Percentiles rank a stretch among this genome's conserved stretches.
Conservation (phyloP, 2,329 filamentous ascomycete species). For the Boeremia lycopersici region DNA sequence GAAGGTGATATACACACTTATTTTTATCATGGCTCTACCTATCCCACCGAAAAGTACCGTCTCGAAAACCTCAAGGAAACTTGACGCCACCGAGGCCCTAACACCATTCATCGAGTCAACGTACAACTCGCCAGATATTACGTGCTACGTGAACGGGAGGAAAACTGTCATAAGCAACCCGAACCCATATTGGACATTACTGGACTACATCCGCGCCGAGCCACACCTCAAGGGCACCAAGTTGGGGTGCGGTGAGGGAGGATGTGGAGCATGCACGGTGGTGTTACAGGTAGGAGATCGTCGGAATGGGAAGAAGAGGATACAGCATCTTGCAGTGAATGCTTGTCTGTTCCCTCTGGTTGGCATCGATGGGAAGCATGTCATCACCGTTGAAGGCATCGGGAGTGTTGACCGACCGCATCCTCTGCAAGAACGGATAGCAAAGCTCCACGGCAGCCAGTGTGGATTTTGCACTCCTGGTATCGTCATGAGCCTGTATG, state of each 20-base stretch:
- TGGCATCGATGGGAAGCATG: slow-evolving; percentile 94
- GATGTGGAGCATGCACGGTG: slow-evolving; percentile 93
- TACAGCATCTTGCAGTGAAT: slow-evolving; percentile 95
- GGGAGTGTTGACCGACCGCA: slow-evolving; percentile 84
- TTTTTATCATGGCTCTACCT: slow-evolving; percentile 37
- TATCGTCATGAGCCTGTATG: slow-evolving; percentile 93
- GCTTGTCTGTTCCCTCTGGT: slow-evolving; percentile 90
- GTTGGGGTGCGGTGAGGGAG: slow-evolving; percentile 92
- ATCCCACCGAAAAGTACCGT: slow-evolving; percentile 37
- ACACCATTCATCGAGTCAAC: slow-evolving; percentile 73
- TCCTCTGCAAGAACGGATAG: slow-evolving; percentile 86
- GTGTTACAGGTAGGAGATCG: slow-evolving; percentile 59
- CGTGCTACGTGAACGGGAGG: slow-evolving; percentile 92
- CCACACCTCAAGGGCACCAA: slow-evolving; percentile 93
- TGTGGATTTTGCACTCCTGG: slow-evolving; percentile 95
- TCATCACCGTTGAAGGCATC: slow-evolving; percentile 95
- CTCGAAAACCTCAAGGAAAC: slow-evolving; percentile 31
- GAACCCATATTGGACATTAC: slow-evolving; percentile 86
- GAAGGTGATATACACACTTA: neutral
- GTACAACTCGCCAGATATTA: slow-evolving; percentile 73
- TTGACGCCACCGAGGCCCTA: slow-evolving; percentile 52
- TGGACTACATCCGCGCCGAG: slow-evolving; percentile 84
- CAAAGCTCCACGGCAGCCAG: slow-evolving; percentile 88
- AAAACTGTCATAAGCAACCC: slow-evolving; percentile 81
- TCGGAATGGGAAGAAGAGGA: slow-evolving; percentile 77